Conservation (phyloP, 1,284 basidiomycete genomes). For the Golubevia sp. region DNA sequence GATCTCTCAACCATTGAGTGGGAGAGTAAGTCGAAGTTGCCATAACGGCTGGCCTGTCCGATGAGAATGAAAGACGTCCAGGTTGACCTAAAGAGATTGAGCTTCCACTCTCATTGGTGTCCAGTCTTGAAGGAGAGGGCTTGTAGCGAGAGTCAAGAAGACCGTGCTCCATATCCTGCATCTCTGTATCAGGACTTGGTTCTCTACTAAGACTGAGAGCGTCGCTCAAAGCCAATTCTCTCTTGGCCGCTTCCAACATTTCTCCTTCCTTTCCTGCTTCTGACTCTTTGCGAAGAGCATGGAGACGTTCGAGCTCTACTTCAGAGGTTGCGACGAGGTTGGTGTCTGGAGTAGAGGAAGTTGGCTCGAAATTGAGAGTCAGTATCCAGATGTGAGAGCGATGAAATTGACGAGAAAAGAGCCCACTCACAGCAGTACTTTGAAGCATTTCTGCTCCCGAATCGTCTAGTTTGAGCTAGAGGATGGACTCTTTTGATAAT, state of each 20-base stretch:
- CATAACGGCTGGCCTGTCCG: not conserved
- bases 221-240: not conserved
- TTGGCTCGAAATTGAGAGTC: too few species aligned
- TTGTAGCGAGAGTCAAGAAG: not conserved
- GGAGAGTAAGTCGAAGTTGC: not conserved
- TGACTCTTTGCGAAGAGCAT: not conserved
- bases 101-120: too few species aligned
- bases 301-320: not conserved
- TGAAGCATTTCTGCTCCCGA: not conserved
- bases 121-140: not conserved
- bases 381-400: too few species aligned
- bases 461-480: not conserved
- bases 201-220: not conserved
- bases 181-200: not conserved
- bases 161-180: not conserved
- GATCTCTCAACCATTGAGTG: not conserved
- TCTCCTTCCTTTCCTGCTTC: not conserved
- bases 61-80: too few species aligned
- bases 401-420: too few species aligned
- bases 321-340: not conserved
- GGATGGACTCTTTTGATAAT: not conserved
- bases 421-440: not conserved
- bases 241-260: not conserved
- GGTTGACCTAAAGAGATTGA: not conserved
- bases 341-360: too few species aligned